These are phyloP conservation scores for Debaryomyces subglobosus DNA, from an alignment of 1,139 yeast genomes.

Conservation along the genomic window DNA sequence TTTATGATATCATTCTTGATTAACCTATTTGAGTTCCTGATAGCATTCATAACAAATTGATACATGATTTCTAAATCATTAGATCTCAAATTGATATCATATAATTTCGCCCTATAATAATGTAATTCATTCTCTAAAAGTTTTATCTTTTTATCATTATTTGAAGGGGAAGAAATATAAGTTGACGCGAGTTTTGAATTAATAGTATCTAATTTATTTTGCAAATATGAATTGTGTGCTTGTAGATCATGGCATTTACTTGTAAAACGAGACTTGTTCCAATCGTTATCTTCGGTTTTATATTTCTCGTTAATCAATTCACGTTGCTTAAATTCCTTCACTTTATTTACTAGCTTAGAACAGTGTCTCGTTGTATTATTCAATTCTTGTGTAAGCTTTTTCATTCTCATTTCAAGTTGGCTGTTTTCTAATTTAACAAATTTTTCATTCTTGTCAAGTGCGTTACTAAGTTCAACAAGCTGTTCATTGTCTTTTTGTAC, in stretches of 20 bases:
- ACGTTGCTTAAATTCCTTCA: slow-evolving; percentile 23
- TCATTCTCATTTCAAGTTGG: slow-evolving; percentile 25
- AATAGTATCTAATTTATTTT: slow-evolving; percentile 23
- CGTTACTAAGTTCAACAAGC: slow-evolving; percentile 15
- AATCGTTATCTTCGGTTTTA: slow-evolving; percentile 3
- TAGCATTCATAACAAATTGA: slow-evolving; percentile 47
- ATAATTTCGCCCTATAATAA: slow-evolving; percentile 41
- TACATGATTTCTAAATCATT: slow-evolving; percentile 58
- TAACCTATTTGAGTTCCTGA: slow-evolving; percentile 45
- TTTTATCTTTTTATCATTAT: slow-evolving; percentile 9
- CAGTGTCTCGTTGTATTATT: slow-evolving; percentile 32
- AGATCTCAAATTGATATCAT: slow-evolving; percentile 40
- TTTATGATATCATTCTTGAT: slow-evolving; percentile 46
- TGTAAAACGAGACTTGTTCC: slow-evolving; percentile 3
- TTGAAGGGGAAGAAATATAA: slow-evolving; percentile 7
- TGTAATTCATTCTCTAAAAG: slow-evolving; percentile 31
- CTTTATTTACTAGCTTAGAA: slow-evolving; percentile 32
- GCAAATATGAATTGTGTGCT: slow-evolving; percentile 19
- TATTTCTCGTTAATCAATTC: slow-evolving; percentile 9
- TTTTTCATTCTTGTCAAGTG: slow-evolving; percentile 20
- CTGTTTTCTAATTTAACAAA: slow-evolving; percentile 23
- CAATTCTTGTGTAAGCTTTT: slow-evolving; percentile 27
- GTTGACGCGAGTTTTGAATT: slow-evolving; percentile 11
- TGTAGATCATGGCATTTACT: slow-evolving; percentile 12
- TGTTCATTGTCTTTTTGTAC: slow-evolving; percentile 16